A percentile compares a stretch with the other conserved stretches of the same genome.
These are phyloP conservation scores for Pseudocercospora eumusae DNA, from an alignment of 2,329 filamentous ascomycete genomes.

Conservation along the genomic window DNA sequence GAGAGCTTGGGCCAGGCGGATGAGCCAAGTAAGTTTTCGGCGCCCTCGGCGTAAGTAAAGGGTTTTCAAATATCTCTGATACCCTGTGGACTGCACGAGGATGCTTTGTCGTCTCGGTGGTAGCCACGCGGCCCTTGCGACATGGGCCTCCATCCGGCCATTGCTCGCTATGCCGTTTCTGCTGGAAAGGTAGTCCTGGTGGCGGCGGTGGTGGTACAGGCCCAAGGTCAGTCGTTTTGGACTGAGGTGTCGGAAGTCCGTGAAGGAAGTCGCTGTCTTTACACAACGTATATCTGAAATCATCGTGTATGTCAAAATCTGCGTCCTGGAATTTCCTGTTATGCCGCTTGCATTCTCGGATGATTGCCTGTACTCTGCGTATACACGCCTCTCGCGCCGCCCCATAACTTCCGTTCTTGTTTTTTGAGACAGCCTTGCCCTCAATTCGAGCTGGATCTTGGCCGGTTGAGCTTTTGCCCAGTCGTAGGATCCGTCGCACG, in stretches of 20 bases:
- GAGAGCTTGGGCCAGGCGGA: background rate
- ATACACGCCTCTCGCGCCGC: constrained; percentile 68
- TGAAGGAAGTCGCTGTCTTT: constrained; percentile 52
- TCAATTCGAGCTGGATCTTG: constrained; percentile 6
- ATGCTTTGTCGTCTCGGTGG: background rate
- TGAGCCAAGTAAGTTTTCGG: background rate
- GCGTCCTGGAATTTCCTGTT: constrained; percentile 82
- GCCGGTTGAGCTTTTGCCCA: background rate
- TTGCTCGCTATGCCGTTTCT: background rate
- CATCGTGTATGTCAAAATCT: constrained; percentile 78
- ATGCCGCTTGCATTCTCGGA: constrained; percentile 65
- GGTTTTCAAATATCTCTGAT: background rate
- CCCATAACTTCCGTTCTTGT: constrained; percentile 54
- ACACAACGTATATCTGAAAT: constrained; percentile 40
- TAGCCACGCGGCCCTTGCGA: background rate
- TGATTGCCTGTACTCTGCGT: constrained; percentile 58
- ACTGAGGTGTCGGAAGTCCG: constrained; percentile 41
- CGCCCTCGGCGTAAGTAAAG: background rate
- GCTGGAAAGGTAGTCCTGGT: background rate
- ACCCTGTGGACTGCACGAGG: constrained; percentile 1
- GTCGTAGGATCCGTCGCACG: background rate
- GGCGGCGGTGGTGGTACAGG: background rate
- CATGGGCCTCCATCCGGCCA: background rate
- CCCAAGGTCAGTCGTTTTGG: background rate
- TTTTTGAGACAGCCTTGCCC: background rate